Percentiles rank a stretch among this genome's conserved stretches.
Evolutionary conservation across 208 protist species (phyloP).

Genomic region (Herpetomonas muscarum): DNA sequence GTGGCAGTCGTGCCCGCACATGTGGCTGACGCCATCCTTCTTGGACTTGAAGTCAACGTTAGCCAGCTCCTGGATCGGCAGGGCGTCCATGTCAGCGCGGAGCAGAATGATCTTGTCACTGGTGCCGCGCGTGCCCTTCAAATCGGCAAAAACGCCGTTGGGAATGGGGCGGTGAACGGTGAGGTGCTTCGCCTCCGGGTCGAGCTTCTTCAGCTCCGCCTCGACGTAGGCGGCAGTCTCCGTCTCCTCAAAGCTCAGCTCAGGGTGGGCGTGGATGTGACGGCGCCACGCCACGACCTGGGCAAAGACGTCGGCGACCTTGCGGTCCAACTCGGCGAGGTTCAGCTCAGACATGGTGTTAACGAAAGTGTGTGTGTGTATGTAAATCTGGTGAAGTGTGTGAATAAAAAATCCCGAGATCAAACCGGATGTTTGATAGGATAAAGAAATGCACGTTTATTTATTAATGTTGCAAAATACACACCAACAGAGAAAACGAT

Average conservation of each 20-base stretch:
- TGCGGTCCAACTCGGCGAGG: constrained; percentile 12
- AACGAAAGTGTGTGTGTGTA: neutral
- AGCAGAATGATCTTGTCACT: constrained; percentile 29
- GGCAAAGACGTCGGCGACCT: constrained; percentile 21
- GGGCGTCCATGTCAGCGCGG: constrained; percentile 58
- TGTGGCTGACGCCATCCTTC: constrained; percentile 48
- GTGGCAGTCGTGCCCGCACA: constrained; percentile 58
- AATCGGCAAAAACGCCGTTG: constrained; percentile 41
- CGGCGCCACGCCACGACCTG: constrained; percentile 62
- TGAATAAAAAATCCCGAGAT: neutral
- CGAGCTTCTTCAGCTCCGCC: constrained; percentile 27
- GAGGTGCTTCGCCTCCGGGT: constrained; percentile 16
- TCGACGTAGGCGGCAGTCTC: constrained; percentile 56
- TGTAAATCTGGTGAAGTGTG: neutral
- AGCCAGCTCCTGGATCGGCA: constrained; percentile 48
- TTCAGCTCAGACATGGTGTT: constrained; percentile 3
- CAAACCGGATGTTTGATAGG: too few species aligned
- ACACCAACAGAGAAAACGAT: neutral
- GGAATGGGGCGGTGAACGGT: constrained; percentile 34
- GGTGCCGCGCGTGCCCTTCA: constrained; percentile 41
- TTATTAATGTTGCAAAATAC: neutral
- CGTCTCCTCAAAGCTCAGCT: constrained; percentile 48
- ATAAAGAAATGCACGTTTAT: neutral
- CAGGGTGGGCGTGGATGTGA: constrained; percentile 56
- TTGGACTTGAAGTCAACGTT: constrained; percentile 44